Evolutionary conservation across 345 rosid genomes (phyloP).

Genomic region (Eucalyptus rudis): DNA sequence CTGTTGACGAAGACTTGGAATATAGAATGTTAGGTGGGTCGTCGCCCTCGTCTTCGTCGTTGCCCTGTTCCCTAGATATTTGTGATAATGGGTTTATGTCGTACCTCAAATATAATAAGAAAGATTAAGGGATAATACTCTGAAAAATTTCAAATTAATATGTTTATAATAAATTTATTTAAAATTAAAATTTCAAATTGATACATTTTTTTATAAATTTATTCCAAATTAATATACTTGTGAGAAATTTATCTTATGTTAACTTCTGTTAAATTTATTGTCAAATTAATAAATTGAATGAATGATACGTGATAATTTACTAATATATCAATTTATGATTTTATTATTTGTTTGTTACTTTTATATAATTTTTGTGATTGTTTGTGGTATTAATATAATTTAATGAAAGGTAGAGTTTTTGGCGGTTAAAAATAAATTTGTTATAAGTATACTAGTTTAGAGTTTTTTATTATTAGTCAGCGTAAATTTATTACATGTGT

Average conservation of each 20-base stretch:
- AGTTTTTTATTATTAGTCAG: rapidly evolving
- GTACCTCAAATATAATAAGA: neutral
- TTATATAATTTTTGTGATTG: rapidly evolving
- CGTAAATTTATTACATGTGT: no score
- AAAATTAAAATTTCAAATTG: rapidly evolving
- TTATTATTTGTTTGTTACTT: rapidly evolving
- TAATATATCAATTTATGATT: no score
- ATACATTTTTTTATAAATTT: rapidly evolving
- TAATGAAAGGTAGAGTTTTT: no score
- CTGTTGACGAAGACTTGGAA: neutral
- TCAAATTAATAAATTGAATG: no score
- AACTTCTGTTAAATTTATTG: rapidly evolving
- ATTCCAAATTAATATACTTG: rapidly evolving
- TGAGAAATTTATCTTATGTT: rapidly evolving
- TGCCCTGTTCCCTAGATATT: neutral
- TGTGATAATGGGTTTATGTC: neutral
- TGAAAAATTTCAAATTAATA: rapidly evolving
- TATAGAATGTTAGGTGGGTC: neutral
- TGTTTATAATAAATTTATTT: rapidly evolving
- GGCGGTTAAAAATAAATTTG: rapidly evolving
- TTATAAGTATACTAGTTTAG: rapidly evolving
- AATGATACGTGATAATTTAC: no score
- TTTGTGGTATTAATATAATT: no score
- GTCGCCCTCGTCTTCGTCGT: neutral
- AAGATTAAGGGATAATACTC: rapidly evolving